phyloP scores from a whole-genome alignment of 768 basidiomycete genomes.

The Suillus fuscotomentosus region DNA sequence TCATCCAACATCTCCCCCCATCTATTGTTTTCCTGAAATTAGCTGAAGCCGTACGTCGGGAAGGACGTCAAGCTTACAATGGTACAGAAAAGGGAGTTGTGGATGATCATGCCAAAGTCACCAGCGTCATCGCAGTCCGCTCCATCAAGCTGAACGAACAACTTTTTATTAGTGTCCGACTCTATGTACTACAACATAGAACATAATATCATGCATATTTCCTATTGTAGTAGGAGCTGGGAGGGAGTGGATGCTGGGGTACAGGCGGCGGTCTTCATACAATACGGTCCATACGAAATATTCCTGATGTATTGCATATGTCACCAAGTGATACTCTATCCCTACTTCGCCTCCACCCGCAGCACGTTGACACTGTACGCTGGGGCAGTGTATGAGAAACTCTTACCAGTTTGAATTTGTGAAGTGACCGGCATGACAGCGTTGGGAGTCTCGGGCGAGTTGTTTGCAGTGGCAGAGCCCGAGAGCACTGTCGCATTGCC shows the following conservation, averaged over 20 bases:
- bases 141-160: slow-evolving; percentile 1
- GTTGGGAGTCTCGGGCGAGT: slow-evolving; percentile 51
- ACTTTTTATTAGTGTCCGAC: not conserved
- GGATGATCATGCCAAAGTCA: slow-evolving; percentile 1
- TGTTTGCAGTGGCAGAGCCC: slow-evolving; percentile 50
- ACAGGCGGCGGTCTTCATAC: not conserved
- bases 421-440: slow-evolving; percentile 45
- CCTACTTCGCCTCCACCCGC: not conserved
- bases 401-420: slow-evolving; percentile 45
- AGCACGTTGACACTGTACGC: slow-evolving; percentile 42
- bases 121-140: not conserved
- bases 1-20: no score
- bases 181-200: not conserved
- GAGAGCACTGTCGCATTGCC: slow-evolving; percentile 51
- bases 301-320: not conserved
- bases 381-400: slow-evolving; percentile 55
- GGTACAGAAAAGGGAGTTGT: slow-evolving; percentile 4
- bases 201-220: not conserved
- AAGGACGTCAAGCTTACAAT: slow-evolving; percentile 3
- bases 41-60: slow-evolving; percentile 8
- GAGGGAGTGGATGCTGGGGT: not conserved
- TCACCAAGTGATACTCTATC: not conserved
- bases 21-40: no score
- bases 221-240: not conserved
- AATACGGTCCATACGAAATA: not conserved